Evolutionary conservation across 371 early-diverging fungal genomes (phyloP).

Genomic region (Rhizopus arrhizus): DNA sequence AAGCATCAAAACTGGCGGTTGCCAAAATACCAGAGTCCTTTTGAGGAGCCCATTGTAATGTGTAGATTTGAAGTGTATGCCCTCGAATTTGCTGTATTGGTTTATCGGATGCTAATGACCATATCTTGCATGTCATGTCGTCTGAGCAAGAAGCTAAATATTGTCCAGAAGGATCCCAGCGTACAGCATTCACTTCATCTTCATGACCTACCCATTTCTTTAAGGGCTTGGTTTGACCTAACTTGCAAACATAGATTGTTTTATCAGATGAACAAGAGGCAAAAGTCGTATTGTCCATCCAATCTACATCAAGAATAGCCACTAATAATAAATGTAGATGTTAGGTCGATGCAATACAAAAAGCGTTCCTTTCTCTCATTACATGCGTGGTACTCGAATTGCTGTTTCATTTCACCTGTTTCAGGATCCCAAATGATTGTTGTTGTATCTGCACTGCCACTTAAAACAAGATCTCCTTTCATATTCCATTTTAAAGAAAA

Average conservation of each 20-base stretch:
- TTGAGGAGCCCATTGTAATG: conserved; percentile 68
- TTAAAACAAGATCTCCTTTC: conserved; percentile 73
- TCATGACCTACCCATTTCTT: conserved; percentile 78
- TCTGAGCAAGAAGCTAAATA: conserved; percentile 92
- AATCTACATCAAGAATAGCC: conserved; percentile 88
- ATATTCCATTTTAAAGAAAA: conserved; percentile 89
- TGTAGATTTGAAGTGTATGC: conserved; percentile 79
- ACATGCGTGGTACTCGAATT: conserved; percentile 78
- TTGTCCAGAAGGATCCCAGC: conserved; percentile 84
- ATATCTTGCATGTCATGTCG: conserved; percentile 82
- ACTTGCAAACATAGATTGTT: conserved; percentile 78
- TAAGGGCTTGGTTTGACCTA: conserved; percentile 68
- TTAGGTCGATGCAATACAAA: neutral
- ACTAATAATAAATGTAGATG: conserved; percentile 25
- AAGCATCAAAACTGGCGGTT: conserved; percentile 90
- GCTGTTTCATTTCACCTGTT: conserved; percentile 77
- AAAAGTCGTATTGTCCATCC: conserved; percentile 90
- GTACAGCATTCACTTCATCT: conserved; percentile 86
- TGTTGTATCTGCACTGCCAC: conserved; percentile 81
- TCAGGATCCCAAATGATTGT: conserved; percentile 86
- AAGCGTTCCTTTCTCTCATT: conserved; percentile 14
- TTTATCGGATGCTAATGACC: conserved; percentile 45
- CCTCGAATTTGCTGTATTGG: conserved; percentile 67
- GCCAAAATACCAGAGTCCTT: conserved; percentile 52
- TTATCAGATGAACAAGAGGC: conserved; percentile 90